These are phyloP conservation scores for Pleurotus salmoneostramineus DNA, from an alignment of 768 basidiomycete species.

Conservation along the genomic window DNA sequence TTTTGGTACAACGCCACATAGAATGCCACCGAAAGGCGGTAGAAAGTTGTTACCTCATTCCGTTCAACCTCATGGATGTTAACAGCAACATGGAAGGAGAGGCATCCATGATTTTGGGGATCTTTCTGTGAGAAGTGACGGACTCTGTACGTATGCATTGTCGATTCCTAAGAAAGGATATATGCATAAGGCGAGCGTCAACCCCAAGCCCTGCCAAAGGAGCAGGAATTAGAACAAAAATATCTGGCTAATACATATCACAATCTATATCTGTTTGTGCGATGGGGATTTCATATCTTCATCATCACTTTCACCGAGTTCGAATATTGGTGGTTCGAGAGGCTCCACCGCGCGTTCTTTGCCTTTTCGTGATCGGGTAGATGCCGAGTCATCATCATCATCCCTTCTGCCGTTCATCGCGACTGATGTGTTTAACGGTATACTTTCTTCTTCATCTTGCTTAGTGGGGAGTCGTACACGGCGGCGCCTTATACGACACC, in stretches of 20 bases:
- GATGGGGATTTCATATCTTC: slow-evolving; percentile 23
- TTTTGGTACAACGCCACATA: not conserved
- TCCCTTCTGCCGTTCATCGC: slow-evolving; percentile 36
- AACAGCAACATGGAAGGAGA: not conserved
- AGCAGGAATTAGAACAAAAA: not conserved
- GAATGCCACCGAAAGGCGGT: not conserved
- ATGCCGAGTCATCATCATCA: slow-evolving; percentile 33
- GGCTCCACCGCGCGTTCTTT: slow-evolving; percentile 39
- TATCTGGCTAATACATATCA: slow-evolving; percentile 1
- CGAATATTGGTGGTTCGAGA: slow-evolving; percentile 42
- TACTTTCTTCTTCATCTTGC: slow-evolving; percentile 56
- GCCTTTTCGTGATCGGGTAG: slow-evolving; percentile 34
- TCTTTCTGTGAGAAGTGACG: not conserved
- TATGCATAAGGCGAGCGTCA: not conserved
- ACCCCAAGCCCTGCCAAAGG: too few species aligned
- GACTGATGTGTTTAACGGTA: slow-evolving; percentile 51
- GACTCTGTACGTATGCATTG: not conserved
- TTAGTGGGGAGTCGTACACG: slow-evolving; percentile 34
- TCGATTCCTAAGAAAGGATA: not conserved
- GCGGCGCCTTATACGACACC: slow-evolving; percentile 62
- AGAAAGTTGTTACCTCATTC: not conserved
- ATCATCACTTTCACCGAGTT: slow-evolving; percentile 55
- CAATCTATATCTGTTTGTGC: slow-evolving; percentile 2
- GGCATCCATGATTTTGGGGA: not conserved
- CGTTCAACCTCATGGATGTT: not conserved